phyloP scores from a whole-genome alignment of 2,329 filamentous ascomycete genomes.

The Coniella vitis region DNA sequence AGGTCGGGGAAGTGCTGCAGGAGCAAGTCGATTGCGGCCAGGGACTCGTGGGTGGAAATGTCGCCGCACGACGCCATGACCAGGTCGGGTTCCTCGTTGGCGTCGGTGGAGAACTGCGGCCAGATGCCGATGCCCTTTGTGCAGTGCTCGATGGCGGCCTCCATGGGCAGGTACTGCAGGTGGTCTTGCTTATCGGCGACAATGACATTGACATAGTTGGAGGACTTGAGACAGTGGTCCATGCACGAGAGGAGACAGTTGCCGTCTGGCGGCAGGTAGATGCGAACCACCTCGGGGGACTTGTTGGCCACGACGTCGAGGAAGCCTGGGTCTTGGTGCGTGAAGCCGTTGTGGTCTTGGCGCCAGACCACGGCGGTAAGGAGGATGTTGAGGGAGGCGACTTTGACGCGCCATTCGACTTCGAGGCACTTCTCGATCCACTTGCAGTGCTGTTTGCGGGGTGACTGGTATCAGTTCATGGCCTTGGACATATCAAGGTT shows the following conservation, averaged over 20 bases:
- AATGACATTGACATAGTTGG: slow-evolving; percentile 76
- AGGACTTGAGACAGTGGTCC: slow-evolving; percentile 66
- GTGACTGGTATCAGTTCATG: slow-evolving; percentile 17
- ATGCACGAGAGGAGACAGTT: slow-evolving; percentile 71
- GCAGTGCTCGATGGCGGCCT: slow-evolving; percentile 67
- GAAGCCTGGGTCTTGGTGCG: slow-evolving; percentile 75
- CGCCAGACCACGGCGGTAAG: slow-evolving; percentile 74
- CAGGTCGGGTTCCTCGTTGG: slow-evolving; percentile 60
- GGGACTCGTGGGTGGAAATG: slow-evolving; percentile 64
- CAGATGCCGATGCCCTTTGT: slow-evolving; percentile 74
- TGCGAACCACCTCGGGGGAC: slow-evolving; percentile 70
- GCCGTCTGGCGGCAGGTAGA: slow-evolving; percentile 74
- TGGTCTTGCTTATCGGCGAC: slow-evolving; percentile 77
- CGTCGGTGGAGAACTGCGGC: slow-evolving; percentile 69
- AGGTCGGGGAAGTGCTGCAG: slow-evolving; percentile 64
- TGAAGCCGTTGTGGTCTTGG: slow-evolving; percentile 80
- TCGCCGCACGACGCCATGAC: slow-evolving; percentile 74
- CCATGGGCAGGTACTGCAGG: slow-evolving; percentile 68
- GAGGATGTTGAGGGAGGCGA: slow-evolving; percentile 73
- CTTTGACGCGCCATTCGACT: slow-evolving; percentile 67
- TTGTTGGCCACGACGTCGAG: slow-evolving; percentile 75
- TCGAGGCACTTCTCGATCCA: slow-evolving; percentile 80
- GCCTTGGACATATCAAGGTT: neutral
- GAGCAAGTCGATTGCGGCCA: slow-evolving; percentile 68
- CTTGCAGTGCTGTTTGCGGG: slow-evolving; percentile 58